Conservation (phyloP, 768 basidiomycete genomes). For the Leccinum boreale region DNA sequence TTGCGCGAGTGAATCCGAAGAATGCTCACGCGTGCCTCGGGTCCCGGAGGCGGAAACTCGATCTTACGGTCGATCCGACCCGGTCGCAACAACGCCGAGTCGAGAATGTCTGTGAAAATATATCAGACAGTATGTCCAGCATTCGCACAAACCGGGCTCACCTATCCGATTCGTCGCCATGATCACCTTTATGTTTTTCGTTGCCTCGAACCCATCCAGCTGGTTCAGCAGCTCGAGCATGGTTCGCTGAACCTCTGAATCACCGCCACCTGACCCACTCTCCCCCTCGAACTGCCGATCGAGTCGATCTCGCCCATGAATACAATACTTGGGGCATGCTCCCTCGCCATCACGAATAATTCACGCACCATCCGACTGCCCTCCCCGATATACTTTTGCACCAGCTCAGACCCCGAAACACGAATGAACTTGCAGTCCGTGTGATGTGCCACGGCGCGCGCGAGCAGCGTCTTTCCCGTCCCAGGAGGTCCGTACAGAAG, state of each 20-base stretch:
- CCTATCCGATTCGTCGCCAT: slow-evolving; percentile 67
- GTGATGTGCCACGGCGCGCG: slow-evolving; percentile 89
- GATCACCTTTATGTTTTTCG: neutral
- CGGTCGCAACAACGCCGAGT: slow-evolving; percentile 87
- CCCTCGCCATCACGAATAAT: slow-evolving; percentile 96
- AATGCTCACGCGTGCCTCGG: slow-evolving; percentile 95
- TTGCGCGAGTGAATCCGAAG: slow-evolving; percentile 48
- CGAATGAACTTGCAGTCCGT: slow-evolving; percentile 86
- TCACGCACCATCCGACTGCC: slow-evolving; percentile 90
- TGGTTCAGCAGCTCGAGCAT: neutral
- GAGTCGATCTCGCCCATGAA: slow-evolving; percentile 99
- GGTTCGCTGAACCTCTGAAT: slow-evolving; percentile 61
- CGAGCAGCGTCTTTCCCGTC: neutral
- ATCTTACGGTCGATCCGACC: slow-evolving; percentile 74
- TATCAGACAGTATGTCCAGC: slow-evolving; percentile 8
- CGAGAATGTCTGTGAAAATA: slow-evolving; percentile 71
- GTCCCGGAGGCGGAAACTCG: slow-evolving; percentile 69
- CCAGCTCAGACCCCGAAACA: neutral
- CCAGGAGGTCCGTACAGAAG: neutral
- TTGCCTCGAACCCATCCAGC: neutral
- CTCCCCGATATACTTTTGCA: neutral
- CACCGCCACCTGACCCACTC: slow-evolving; percentile 70
- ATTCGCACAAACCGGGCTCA: slow-evolving; percentile 15
- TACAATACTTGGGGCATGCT: slow-evolving; percentile 97
- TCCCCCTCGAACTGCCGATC: slow-evolving; percentile 90